Evolutionary conservation across 1,284 basidiomycete species (phyloP).

Genomic region (Takashimella tepidaria): DNA sequence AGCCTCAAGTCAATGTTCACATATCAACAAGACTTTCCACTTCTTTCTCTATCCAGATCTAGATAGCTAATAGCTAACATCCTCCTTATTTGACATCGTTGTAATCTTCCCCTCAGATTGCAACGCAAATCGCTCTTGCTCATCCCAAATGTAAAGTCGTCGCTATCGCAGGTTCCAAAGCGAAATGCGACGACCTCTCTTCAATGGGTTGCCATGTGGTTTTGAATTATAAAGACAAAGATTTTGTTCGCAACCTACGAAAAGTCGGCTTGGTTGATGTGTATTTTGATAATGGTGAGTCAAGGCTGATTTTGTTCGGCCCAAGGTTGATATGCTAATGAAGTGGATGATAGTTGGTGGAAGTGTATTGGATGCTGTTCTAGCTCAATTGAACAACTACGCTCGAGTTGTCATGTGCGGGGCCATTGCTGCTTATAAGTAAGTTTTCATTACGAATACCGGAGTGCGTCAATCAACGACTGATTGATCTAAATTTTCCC

Average conservation of each 20-base stretch:
- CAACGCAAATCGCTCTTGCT: conserved; percentile 56
- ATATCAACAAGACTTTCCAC: too few species aligned
- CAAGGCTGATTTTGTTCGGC: not conserved
- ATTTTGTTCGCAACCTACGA: conserved; percentile 58
- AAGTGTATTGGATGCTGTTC: conserved; percentile 63
- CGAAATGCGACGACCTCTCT: conserved; percentile 78
- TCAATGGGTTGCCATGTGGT: conserved; percentile 76
- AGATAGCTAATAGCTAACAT: too few species aligned
- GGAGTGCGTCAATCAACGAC: too few species aligned
- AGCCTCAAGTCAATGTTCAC: too few species aligned
- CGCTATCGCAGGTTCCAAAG: conserved; percentile 69
- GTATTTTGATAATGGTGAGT: conserved; percentile 72
- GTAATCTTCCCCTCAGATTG: conserved; percentile 55
- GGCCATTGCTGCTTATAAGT: conserved; percentile 57
- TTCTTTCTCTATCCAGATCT: too few species aligned
- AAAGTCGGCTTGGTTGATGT: conserved; percentile 60
- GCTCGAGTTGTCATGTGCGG: conserved; percentile 72
- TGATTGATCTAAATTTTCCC: not conserved
- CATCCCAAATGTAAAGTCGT: conserved; percentile 61
- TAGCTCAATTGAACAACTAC: conserved; percentile 66
- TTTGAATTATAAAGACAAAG: conserved; percentile 78
- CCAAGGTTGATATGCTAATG: too few species aligned
- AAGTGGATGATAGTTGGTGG: conserved; percentile 74
- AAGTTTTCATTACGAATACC: conserved; percentile 15
- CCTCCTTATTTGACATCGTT: too few species aligned